Base-by-base conservation (phyloP, 805 yeast genomes). In the Cyberlindnera petersonii region DNA sequence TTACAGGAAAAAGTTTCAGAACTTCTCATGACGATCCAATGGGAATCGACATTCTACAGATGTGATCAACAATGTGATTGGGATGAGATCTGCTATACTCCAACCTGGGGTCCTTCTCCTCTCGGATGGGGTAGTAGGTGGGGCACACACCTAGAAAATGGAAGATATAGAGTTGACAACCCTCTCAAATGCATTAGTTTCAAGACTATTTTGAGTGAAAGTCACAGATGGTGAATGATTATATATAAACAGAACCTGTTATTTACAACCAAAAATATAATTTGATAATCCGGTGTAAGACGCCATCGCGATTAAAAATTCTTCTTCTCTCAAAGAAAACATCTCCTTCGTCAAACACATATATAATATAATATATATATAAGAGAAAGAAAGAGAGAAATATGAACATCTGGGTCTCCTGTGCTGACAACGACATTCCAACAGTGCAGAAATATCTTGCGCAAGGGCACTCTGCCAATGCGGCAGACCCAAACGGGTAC, bases 401-500 rank as follows among this genome's bases (percentile, higher is more conserved):
- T 11, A 50, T 49, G 49, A 91, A 93, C 62, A 78, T 93, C 43
- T 93, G 98, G 98, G 78, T 86, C 6, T 96, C 96, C 4, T 91
- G 96, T 6, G 85, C 97, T 15, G 98, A 93, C 58, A 82, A 86
- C 51, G 75, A 81, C 44, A 42, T 72, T 4, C 71, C 65, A 3
- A 53, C 69, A 7, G 96, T 93, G 6, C 74, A 79, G 46, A 47
- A 68, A 11, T 65, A 69, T 37, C 63, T 93, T 7, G 66, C 61
- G 9, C 52, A 72, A 0, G 82, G 81, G 0, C 68, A 66, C 47
- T 70, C 79, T 3, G 75, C 96, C 4, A 82, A 86, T 54, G 73
- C 82, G 6, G 77, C 81, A 46, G 99, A 93, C 60, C 84, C 86
- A 1, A 86, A 89, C 53, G 99, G 99, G 1, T 93, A 94, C 62